Conservation (phyloP, 768 basidiomycete species). For the Tricholoma matsutake region DNA sequence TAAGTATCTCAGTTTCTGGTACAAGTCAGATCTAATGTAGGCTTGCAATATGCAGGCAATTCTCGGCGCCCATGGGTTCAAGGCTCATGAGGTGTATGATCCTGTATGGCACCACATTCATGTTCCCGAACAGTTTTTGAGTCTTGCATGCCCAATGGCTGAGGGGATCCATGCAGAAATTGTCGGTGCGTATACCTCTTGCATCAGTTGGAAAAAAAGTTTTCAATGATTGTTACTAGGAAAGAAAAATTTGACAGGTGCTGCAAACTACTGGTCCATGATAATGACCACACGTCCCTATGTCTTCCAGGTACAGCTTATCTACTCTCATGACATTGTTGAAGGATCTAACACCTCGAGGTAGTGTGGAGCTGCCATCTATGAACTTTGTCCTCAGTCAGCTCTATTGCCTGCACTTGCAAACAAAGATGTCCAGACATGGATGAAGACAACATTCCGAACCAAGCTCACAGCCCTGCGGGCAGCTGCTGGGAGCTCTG, state of each 20-base stretch:
- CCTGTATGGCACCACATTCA: conserved; percentile 22
- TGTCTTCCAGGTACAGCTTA: conserved; percentile 16
- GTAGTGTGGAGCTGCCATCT: conserved; percentile 24
- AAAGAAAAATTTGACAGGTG: conserved; percentile 17
- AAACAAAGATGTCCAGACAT: conserved; percentile 21
- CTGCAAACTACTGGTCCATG: conserved; percentile 25
- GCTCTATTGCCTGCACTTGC: conserved; percentile 25
- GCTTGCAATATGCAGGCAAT: conserved; percentile 22
- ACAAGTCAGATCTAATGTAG: too few relatives aligned
- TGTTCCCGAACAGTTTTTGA: conserved; percentile 22
- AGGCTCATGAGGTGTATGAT: conserved; percentile 19
- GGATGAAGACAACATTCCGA: conserved; percentile 22
- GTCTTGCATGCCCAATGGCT: conserved; percentile 25
- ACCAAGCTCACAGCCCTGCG: conserved; percentile 17
- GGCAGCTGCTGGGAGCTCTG: conserved; percentile 14
- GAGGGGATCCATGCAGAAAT: conserved; percentile 17
- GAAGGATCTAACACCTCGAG: neutral
- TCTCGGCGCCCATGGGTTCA: conserved; percentile 24
- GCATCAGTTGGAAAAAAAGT: neutral
- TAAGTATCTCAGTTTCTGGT: conserved; percentile 4
- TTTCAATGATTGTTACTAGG: conserved; percentile 1
- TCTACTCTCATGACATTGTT: neutral
- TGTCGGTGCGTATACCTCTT: conserved; percentile 9
- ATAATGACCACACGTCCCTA: conserved; percentile 17
- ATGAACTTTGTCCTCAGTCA: conserved; percentile 18